Percentiles rank a stretch among this genome's conserved stretches.
Conservation (phyloP, 768 basidiomycete species). For the Mycena galericulata region DNA sequence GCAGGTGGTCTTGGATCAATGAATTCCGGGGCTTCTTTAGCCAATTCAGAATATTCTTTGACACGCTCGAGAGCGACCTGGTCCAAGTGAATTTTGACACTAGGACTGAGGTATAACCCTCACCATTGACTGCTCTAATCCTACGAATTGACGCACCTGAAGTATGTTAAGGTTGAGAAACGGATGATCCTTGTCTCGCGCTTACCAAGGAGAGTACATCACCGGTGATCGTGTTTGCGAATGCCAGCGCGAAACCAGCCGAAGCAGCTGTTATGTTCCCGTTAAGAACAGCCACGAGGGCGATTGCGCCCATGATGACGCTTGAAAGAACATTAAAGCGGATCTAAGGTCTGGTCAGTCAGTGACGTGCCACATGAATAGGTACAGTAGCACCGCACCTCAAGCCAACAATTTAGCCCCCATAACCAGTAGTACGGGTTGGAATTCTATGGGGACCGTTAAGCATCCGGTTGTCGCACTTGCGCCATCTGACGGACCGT, state of each 20-base stretch:
- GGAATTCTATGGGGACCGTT: conserved; percentile 49
- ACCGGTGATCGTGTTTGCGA: conserved; percentile 78
- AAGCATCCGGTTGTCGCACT: conserved; percentile 36
- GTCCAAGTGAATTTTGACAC: conserved; percentile 9
- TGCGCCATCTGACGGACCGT: conserved; percentile 46
- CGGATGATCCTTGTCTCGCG: not conserved
- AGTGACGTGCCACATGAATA: too few species aligned
- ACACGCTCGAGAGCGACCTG: conserved; percentile 90
- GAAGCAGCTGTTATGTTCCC: conserved; percentile 81
- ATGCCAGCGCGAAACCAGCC: conserved; percentile 89
- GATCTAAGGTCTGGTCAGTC: conserved; percentile 21
- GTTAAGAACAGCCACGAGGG: conserved; percentile 71
- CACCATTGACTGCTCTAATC: conserved; percentile 94
- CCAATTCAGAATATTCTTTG: conserved; percentile 89
- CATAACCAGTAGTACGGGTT: conserved; percentile 93
- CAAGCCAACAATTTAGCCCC: conserved; percentile 93
- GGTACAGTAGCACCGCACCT: conserved; percentile 65
- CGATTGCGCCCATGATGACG: conserved; percentile 76
- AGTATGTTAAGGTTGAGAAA: not conserved
- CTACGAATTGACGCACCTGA: conserved; percentile 83
- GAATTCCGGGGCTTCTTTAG: conserved; percentile 84
- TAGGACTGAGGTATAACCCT: conserved; percentile 19
- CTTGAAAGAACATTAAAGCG: conserved; percentile 88
- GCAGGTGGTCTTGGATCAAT: conserved; percentile 84
- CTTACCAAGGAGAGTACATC: conserved; percentile 78